These are phyloP conservation scores for Spergularia bocconei DNA, from an alignment of 148 eudicot species.

Conservation along the genomic window DNA sequence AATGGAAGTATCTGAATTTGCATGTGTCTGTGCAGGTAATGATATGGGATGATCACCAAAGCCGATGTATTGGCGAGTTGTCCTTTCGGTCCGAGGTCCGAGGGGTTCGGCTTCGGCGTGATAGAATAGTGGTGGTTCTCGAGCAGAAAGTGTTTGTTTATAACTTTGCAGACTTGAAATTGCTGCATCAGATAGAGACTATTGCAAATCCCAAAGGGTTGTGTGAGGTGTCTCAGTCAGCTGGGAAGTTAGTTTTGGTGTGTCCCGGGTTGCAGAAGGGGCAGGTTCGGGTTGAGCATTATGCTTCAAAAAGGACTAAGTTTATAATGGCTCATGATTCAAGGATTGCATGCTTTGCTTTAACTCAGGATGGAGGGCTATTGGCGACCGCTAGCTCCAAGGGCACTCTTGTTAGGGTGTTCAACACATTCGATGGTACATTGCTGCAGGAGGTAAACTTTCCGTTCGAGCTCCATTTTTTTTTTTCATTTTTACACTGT, in stretches of 20 bases:
- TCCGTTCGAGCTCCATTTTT: neutral
- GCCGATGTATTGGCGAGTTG: constrained; percentile 82
- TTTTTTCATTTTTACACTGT: neutral
- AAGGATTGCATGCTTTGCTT: constrained; percentile 71
- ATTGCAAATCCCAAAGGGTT: constrained; percentile 77
- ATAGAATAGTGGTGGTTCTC: constrained; percentile 65
- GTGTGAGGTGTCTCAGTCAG: constrained; percentile 70
- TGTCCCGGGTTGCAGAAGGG: constrained; percentile 89
- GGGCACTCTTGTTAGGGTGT: constrained; percentile 77
- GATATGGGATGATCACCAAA: constrained; percentile 93
- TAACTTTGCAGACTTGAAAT: constrained; percentile 71
- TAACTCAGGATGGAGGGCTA: constrained; percentile 70
- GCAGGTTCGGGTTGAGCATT: constrained; percentile 84
- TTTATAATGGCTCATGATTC: constrained; percentile 90
- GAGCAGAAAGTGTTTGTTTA: constrained; percentile 87
- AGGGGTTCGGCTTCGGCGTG: constrained; percentile 68
- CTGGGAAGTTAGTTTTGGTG: constrained; percentile 58
- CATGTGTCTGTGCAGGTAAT: constrained; percentile 23
- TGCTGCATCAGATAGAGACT: constrained; percentile 84
- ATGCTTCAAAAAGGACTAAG: constrained; percentile 71
- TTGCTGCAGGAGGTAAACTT: constrained; percentile 65
- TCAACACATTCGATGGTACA: constrained; percentile 65
- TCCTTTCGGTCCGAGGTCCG: constrained; percentile 84
- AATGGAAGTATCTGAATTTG: neutral
- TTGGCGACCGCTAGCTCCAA: constrained; percentile 76